Evolutionary conservation across 352 stramenopile species (phyloP).

Genomic region (Blastocystis sp.): DNA sequence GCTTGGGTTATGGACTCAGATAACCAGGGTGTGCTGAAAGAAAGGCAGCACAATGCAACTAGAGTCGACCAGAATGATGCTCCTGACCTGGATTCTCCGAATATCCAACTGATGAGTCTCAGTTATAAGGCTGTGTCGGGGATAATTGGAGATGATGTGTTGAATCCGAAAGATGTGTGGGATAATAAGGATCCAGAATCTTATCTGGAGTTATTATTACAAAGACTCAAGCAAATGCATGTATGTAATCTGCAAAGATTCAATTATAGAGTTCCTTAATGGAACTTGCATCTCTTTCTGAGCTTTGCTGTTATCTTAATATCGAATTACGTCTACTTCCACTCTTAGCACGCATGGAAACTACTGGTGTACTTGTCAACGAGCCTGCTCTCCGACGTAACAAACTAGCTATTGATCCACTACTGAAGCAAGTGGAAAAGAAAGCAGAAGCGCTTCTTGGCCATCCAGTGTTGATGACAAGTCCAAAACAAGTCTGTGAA

Average conservation of each 20-base stretch:
- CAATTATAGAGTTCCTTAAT: not conserved
- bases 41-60: no score
- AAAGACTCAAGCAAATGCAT: not conserved
- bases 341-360: conserved; percentile 13
- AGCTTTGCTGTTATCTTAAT: not conserved
- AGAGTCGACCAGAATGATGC: not conserved
- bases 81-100: not conserved
- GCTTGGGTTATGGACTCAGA: conserved; percentile 17
- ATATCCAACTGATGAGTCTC: not conserved
- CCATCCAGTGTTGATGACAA: not conserved
- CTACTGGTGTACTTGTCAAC: not conserved
- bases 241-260: not conserved
- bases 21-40: not conserved
- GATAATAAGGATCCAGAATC: not conserved
- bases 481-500: conserved; percentile 11
- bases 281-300: not conserved
- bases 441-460: not conserved
- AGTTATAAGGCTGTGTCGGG: not conserved
- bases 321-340: not conserved
- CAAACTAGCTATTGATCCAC: not conserved
- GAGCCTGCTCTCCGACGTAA: not conserved
- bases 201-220: not conserved
- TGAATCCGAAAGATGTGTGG: not conserved
- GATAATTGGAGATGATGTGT: not conserved
- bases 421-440: conserved; percentile 8